Evolutionary conservation across 331 rosid species (phyloP), one percentile per base, ranked within the genome.

Genomic region (Pyrus hybrid): DNA sequence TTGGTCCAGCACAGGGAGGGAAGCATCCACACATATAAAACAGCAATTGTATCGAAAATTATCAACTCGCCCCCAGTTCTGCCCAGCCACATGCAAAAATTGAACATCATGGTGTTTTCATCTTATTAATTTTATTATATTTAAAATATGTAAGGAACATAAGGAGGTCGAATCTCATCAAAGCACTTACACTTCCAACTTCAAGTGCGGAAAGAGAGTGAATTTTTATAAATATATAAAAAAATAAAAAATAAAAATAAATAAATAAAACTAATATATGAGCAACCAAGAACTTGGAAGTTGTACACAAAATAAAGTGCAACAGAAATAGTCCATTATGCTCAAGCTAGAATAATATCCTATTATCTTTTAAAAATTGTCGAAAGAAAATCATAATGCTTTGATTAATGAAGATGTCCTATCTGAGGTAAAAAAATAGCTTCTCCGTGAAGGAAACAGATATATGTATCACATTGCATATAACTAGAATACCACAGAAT

Each of bases 41-140:
- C 93, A 85, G 82, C 93, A 90, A 82, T 90, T 82, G 77, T 88
- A 91, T 91, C 93, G 86, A 72, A 86, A 90, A 76, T 81, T 83
- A 77, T 85, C 91, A 67, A 84, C 91, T 88, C 78, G 94, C 70
- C 97, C 97, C 98, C 98, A 93, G 72, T 90, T 93, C 98, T 93
- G 97, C 86, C 94, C 91, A 90, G 96, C 85, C 94, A 78, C 89
- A 80, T 79, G 80, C 84, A 88, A 78, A 45, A 60, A 72, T 77
- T 22, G 30, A 64, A 75, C 14, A 60, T 66, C 37, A n/a, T 33
- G 66, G 18, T 13, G 25, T 43, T 54, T 63, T 64, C 47, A 67
- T 12, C 77, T 17, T 18, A 56, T n/a, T 60, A 49, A 3, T 58
- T 64, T 43, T 60, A 20, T 29, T 49, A 30, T 60, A 57, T 11